Evolutionary conservation across 352 stramenopile genomes (phyloP).

Genomic region (Achlya hypogyna): DNA sequence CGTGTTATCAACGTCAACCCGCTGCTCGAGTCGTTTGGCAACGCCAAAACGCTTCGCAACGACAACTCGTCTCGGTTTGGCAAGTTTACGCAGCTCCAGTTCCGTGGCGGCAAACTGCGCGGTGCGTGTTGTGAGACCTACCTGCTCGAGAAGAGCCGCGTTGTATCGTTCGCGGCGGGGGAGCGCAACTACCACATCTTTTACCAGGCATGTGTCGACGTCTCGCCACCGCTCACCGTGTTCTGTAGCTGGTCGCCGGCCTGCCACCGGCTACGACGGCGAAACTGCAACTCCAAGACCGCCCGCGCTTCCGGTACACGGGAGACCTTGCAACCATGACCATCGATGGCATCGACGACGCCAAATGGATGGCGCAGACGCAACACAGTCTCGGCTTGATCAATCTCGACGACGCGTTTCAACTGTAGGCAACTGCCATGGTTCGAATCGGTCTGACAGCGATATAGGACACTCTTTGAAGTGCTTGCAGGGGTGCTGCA

Average conservation of each 20-base stretch:
- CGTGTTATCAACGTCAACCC: constrained; percentile 89
- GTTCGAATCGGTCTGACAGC: constrained; percentile 40
- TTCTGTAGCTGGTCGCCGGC: constrained; percentile 37
- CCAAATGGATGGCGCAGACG: constrained; percentile 71
- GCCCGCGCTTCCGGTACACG: constrained; percentile 65
- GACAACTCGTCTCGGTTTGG: constrained; percentile 88
- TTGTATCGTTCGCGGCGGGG: constrained; percentile 91
- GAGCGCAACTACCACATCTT: constrained; percentile 98
- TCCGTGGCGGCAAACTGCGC: constrained; percentile 64
- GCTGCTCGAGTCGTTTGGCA: constrained; percentile 90
- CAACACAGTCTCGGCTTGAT: constrained; percentile 75
- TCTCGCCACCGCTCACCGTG: not conserved
- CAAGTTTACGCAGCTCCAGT: constrained; percentile 88
- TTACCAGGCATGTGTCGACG: constrained; percentile 76
- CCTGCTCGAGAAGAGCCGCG: constrained; percentile 93
- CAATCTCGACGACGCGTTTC: constrained; percentile 37
- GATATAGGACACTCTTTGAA: constrained; percentile 37
- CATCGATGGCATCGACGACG: constrained; percentile 78
- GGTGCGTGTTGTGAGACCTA: constrained; percentile 90
- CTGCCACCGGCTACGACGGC: constrained; percentile 42
- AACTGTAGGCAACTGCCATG: not conserved
- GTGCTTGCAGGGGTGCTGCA: constrained; percentile 89
- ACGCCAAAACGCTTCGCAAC: constrained; percentile 91
- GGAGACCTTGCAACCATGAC: constrained; percentile 62
- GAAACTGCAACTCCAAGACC: constrained; percentile 54